Evolutionary conservation across 306 rosid species (phyloP).

Genomic region (Corylus americana): DNA sequence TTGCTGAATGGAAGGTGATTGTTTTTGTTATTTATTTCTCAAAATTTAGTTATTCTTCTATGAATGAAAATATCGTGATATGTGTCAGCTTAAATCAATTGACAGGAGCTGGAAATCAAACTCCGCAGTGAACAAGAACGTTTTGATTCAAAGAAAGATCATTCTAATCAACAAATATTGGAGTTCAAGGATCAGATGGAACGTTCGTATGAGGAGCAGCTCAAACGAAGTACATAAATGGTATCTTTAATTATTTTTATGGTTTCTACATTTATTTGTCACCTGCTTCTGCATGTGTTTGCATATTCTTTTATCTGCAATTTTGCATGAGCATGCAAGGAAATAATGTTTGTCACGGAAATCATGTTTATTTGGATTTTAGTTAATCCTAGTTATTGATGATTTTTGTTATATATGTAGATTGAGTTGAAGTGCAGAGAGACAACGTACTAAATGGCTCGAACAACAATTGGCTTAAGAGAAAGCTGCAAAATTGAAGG

Average conservation of each 20-base stretch:
- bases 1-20: conserved; percentile 66
- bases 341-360: too few species aligned
- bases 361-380: not conserved
- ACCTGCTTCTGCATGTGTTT: not conserved
- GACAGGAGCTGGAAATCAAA: conserved; percentile 62
- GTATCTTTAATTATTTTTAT: conserved; percentile 38
- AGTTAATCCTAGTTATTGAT: not conserved
- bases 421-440: conserved; percentile 70
- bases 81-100: conserved; percentile 18
- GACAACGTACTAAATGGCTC: conserved; percentile 58
- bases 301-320: not conserved
- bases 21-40: conserved; percentile 8
- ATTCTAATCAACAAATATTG: conserved; percentile 40
- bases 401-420: conserved; percentile 32
- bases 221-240: conserved; percentile 75
- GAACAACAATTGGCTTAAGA: conserved; percentile 76
- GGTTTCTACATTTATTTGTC: conserved; percentile 13
- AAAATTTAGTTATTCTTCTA: not conserved
- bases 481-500: conserved; percentile 66
- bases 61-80: not conserved
- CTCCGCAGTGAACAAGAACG: conserved; percentile 52
- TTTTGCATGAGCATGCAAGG: not conserved
- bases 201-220: conserved; percentile 61
- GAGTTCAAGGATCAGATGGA: conserved; percentile 58
- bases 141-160: conserved; percentile 55